These are phyloP conservation scores for Brassica rapa DNA, from an alignment of 345 rosid species.

Conservation along the genomic window DNA sequence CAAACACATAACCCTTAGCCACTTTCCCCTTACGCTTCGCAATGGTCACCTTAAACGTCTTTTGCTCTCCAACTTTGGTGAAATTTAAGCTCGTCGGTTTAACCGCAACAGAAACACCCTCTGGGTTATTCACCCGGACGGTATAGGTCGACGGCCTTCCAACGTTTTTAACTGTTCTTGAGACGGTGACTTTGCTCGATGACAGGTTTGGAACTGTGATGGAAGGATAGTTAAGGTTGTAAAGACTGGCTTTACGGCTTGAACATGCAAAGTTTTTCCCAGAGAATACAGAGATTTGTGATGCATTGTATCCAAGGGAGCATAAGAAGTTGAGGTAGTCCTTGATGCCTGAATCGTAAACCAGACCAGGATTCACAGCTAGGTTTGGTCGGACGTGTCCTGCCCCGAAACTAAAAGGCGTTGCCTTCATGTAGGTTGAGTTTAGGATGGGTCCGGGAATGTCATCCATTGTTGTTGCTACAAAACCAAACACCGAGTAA, in stretches of 20 bases:
- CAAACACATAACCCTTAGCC: slow-evolving; percentile 51
- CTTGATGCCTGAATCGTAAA: slow-evolving; percentile 53
- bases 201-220: slow-evolving; percentile 53
- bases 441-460: slow-evolving; percentile 47
- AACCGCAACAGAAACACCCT: slow-evolving; percentile 54
- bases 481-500: neutral
- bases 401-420: slow-evolving; percentile 75
- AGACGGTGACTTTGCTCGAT: slow-evolving; percentile 37
- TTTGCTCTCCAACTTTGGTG: slow-evolving; percentile 57
- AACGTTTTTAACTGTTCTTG: slow-evolving; percentile 64
- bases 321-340: slow-evolving; percentile 82
- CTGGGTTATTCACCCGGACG: slow-evolving; percentile 44
- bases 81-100: slow-evolving; percentile 55
- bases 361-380: slow-evolving; percentile 79
- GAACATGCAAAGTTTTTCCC: slow-evolving; percentile 50
- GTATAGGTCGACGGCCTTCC: slow-evolving; percentile 65
- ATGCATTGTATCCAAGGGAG: slow-evolving; percentile 57
- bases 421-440: slow-evolving; percentile 48
- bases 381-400: slow-evolving; percentile 83
- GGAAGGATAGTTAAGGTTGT: slow-evolving; percentile 84
- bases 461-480: slow-evolving; percentile 66
- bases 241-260: slow-evolving; percentile 34
- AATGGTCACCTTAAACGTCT: slow-evolving; percentile 52
- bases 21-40: slow-evolving; percentile 15
- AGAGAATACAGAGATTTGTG: slow-evolving; percentile 47